Percentiles rank a stretch among this genome's conserved stretches.
Conservation (phyloP, 495 filamentous ascomycete genomes). For the Saxispiralis lemnorum region DNA sequence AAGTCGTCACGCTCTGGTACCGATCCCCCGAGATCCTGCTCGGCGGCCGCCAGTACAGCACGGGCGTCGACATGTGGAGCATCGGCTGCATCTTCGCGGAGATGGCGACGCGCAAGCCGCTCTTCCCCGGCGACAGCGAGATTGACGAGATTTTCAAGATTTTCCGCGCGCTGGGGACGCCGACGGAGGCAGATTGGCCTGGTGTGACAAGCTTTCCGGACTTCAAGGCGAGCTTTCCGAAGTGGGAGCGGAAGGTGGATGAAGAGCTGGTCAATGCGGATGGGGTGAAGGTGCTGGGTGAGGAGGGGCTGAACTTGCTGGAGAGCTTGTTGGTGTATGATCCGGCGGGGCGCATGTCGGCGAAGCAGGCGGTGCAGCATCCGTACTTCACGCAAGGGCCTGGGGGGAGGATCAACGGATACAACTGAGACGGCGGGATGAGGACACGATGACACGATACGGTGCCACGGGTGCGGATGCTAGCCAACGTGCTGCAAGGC, state of each 20-base stretch:
- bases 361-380: constrained; percentile 84
- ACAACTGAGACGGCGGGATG: constrained; percentile 9
- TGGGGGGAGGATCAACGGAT: constrained; percentile 12
- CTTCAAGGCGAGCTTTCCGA: constrained; percentile 91
- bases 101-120: constrained; percentile 95
- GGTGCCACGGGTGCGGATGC: neutral
- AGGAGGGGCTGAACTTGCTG: constrained; percentile 68
- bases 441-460: neutral
- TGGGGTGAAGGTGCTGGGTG: constrained; percentile 37
- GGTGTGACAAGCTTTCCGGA: constrained; percentile 95
- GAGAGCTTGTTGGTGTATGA: constrained; percentile 81
- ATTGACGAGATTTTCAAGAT: constrained; percentile 99
- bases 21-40: constrained; percentile 94
- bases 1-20: constrained; percentile 98
- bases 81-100: constrained; percentile 97
- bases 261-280: constrained; percentile 33
- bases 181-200: constrained; percentile 75
- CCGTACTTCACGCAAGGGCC: constrained; percentile 70
- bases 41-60: constrained; percentile 92
- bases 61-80: constrained; percentile 99
- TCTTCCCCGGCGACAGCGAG: constrained; percentile 95
- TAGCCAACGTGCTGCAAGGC: too few species aligned
- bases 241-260: constrained; percentile 64
- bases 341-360: constrained; percentile 79
- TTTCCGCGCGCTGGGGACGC: constrained; percentile 86